Conservation (phyloP, 2,329 filamentous ascomycete species). For the Aureobasidium uvarum region DNA sequence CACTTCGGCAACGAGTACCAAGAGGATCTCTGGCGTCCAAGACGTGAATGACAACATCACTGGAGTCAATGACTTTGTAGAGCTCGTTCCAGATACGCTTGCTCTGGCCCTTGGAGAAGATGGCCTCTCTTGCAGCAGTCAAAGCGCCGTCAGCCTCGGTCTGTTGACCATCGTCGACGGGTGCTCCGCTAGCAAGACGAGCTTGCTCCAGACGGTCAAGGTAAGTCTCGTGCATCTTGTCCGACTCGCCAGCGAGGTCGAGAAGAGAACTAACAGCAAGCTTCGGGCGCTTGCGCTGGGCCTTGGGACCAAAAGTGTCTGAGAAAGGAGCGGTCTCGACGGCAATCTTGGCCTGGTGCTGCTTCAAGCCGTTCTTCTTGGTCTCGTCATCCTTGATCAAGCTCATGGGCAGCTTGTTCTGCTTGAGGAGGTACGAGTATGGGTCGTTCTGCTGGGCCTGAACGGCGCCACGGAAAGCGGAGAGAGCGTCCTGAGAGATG, state of each 20-base stretch:
- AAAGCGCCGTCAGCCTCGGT: slow-evolving; percentile 43
- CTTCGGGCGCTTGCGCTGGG: slow-evolving; percentile 89
- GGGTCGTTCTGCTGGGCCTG: slow-evolving; percentile 86
- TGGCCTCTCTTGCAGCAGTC: slow-evolving; percentile 57
- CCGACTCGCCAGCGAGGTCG: slow-evolving; percentile 77
- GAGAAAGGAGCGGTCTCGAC: slow-evolving; percentile 83
- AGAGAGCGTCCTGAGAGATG: slow-evolving; percentile 84
- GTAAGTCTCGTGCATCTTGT: slow-evolving; percentile 78
- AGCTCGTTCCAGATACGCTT: slow-evolving; percentile 98
- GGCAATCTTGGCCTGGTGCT: slow-evolving; percentile 91
- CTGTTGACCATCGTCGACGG: slow-evolving; percentile 50
- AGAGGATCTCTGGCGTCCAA: slow-evolving; percentile 85
- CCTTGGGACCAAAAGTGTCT: slow-evolving; percentile 89
- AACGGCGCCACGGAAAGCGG: slow-evolving; percentile 86
- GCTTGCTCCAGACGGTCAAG: slow-evolving; percentile 76
- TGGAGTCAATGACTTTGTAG: slow-evolving; percentile 88
- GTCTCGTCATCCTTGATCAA: slow-evolving; percentile 73
- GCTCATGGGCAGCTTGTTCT: slow-evolving; percentile 95
- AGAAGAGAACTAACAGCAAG: slow-evolving; percentile 76
- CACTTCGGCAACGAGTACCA: slow-evolving; percentile 83
- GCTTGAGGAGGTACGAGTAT: slow-evolving; percentile 91
- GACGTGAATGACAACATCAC: slow-evolving; percentile 94
- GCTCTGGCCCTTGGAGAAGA: slow-evolving; percentile 92
- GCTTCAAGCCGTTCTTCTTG: slow-evolving; percentile 74
- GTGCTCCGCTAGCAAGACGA: slow-evolving; percentile 69